Evolutionary conservation across 2,329 filamentous ascomycete species (phyloP).

Genomic region (Fusarium pininemorale): DNA sequence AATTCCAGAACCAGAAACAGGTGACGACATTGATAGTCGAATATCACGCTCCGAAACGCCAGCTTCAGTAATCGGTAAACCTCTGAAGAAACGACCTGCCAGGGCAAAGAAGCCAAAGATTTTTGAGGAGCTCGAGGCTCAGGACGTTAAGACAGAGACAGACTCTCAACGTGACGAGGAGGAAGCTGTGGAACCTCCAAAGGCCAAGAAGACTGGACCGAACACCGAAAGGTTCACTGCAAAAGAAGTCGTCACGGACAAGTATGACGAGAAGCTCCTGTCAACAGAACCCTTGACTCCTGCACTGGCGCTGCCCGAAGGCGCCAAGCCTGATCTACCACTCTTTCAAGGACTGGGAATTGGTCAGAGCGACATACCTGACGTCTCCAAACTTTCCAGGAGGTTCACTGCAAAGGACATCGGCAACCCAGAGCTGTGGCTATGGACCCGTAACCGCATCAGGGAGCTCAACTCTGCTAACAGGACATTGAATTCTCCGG

Average conservation of each 20-base stretch:
- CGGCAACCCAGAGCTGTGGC: conserved; percentile 62
- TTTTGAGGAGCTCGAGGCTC: conserved; percentile 71
- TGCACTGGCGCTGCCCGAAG: conserved; percentile 56
- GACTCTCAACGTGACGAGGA: conserved; percentile 54
- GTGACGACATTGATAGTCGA: conserved; percentile 54
- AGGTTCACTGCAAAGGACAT: conserved; percentile 57
- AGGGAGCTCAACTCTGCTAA: conserved; percentile 61
- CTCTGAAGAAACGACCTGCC: conserved; percentile 63
- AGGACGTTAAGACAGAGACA: conserved; percentile 65
- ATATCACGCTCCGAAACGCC: conserved; percentile 60
- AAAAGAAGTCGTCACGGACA: conserved; percentile 52
- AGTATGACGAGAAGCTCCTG: conserved; percentile 58
- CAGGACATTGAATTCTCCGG: conserved; percentile 44
- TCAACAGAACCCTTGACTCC: conserved; percentile 56
- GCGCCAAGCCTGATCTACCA: conserved; percentile 57
- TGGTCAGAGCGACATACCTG: conserved; percentile 57
- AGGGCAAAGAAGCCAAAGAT: conserved; percentile 82
- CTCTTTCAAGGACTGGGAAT: conserved; percentile 57
- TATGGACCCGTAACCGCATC: conserved; percentile 66
- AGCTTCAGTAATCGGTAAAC: conserved; percentile 52
- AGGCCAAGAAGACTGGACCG: conserved; percentile 20
- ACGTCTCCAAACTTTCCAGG: conserved; percentile 59
- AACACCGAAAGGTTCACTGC: conserved; percentile 35
- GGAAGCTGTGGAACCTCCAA: conserved; percentile 31
- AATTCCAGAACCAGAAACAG: conserved; percentile 56